Conservation (phyloP, 371 early-diverging fungal genomes). For the Actinomortierella ambigua region DNA sequence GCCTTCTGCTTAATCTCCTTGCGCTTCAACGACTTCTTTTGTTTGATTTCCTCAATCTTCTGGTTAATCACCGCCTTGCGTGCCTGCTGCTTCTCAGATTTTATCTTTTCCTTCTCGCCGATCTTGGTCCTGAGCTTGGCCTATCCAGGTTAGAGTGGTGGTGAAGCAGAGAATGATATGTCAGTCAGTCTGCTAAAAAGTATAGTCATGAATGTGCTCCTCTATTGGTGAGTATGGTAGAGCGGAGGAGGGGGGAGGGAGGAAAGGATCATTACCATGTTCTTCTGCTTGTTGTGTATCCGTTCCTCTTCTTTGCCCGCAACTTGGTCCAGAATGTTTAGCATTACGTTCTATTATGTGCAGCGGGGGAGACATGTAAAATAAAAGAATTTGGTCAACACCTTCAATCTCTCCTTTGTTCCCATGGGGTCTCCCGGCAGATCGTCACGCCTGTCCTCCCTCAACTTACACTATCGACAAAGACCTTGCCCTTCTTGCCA, state of each 20-base stretch:
- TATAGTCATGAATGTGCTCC: too few species aligned
- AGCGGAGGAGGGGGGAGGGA: too few species aligned
- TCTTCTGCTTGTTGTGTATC: constrained; percentile 18
- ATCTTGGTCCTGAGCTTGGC: constrained; percentile 41
- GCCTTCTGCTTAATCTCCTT: constrained; percentile 36
- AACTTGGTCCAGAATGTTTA: constrained; percentile 39
- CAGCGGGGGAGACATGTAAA: not conserved
- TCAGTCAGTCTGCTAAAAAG: not conserved
- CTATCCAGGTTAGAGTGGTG: too few species aligned
- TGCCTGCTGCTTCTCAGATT: constrained; percentile 30
- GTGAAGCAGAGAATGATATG: not conserved
- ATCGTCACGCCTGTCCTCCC: too few species aligned
- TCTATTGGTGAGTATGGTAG: too few species aligned
- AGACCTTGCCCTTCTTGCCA: constrained; percentile 44
- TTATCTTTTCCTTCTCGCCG: constrained; percentile 27
- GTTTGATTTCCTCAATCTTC: constrained; percentile 44
- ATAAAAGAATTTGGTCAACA: too few species aligned
- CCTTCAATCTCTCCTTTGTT: too few species aligned
- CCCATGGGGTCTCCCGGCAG: too few species aligned
- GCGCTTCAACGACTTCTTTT: constrained; percentile 41
- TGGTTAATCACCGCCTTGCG: constrained; percentile 33
- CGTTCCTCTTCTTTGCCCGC: constrained; percentile 44
- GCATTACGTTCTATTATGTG: constrained; percentile 31
- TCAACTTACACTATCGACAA: constrained; percentile 36
- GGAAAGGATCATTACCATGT: constrained; percentile 39